Base-by-base conservation (phyloP, 2,329 filamentous ascomycete species). In the Monosporascus ibericus region DNA sequence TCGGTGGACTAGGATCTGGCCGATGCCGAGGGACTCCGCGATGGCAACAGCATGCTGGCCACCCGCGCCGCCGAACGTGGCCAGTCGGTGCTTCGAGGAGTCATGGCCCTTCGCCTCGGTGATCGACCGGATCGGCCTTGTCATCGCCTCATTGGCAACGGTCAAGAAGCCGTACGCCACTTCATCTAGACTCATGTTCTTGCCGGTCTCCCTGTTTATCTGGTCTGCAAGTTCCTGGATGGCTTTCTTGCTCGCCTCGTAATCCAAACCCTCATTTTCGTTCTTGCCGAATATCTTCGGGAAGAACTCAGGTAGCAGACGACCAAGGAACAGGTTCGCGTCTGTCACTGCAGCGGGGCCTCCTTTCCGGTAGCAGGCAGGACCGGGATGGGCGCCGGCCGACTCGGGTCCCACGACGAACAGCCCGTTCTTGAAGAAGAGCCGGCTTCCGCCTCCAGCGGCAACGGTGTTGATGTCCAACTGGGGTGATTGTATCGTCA, bases 381-480 rank as follows among this genome's bases (percentile, higher is more conserved):
- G 92, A 0, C 92, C 92, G 0, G 92, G 92, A 62, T 95, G 90
- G 2, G 92, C 91, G 30, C 89, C 87, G 1, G 91, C 92, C 6
- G 88, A 94, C 65, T 95, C 90, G 0, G 92, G 92, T 0, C 92
- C 92, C 3, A 96, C 91, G 0, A 92, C 87, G 59, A 96, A 96
- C 0, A 96, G 75, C 1, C 92, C 91, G 58, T 96, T 95, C 56
- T 82, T 84, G 79, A 90, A 96, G 70, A 95, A 94, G 3, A 96
- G 76, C 30, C 86, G 78, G 1, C 88, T 92, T 6, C 90, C 90
- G 57, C 92, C 92, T 47, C 92, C 92, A 3, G 92, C 92, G 6
- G 92, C 92, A 1, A 96, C 92, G 0, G 92, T 96, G 69, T 96
- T 96, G 72, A 96, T 96, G 64, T 96, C 91, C 0, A 96, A 79